These are phyloP conservation scores for Didymella arachidicola DNA, from an alignment of 2,329 filamentous ascomycete species.

Conservation along the genomic window DNA sequence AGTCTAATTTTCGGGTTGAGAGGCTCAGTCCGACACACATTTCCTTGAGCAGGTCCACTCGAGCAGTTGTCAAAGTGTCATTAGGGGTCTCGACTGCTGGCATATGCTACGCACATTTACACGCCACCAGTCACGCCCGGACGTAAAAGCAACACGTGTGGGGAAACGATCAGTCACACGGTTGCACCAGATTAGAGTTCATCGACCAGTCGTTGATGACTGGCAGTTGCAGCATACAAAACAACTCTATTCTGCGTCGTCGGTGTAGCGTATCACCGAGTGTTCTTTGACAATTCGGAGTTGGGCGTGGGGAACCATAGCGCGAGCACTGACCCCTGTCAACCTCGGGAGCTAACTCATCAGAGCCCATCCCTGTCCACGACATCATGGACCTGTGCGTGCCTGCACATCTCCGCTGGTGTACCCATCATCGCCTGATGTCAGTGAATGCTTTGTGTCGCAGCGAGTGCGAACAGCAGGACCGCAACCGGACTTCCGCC, in stretches of 20 bases:
- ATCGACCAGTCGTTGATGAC: neutral
- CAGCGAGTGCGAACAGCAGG: slow-evolving; percentile 17
- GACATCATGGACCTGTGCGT: slow-evolving; percentile 25
- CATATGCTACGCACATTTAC: slow-evolving; percentile 1
- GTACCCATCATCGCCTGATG: slow-evolving; percentile 25
- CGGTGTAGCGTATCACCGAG: slow-evolving; percentile 22
- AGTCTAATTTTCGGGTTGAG: neutral
- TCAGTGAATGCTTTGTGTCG: slow-evolving; percentile 3
- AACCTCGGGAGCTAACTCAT: slow-evolving; percentile 22
- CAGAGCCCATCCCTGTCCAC: slow-evolving; percentile 18
- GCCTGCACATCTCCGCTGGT: slow-evolving; percentile 25
- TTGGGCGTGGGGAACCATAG: slow-evolving; percentile 46
- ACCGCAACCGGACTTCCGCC: slow-evolving; percentile 14
- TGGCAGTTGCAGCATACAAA: slow-evolving; percentile 10
- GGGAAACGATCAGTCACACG: slow-evolving; percentile 4
- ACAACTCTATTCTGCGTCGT: slow-evolving; percentile 18
- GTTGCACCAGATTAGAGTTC: neutral
- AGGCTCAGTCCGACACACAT: neutral
- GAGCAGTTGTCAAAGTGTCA: neutral
- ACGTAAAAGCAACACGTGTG: neutral
- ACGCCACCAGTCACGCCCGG: neutral
- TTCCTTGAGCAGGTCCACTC: too few species aligned
- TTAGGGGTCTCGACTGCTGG: neutral
- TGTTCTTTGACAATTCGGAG: slow-evolving; percentile 36
- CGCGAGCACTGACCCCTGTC: slow-evolving; percentile 11